Conservation (phyloP, 2,329 filamentous ascomycete species). For the Penicillium sp. region DNA sequence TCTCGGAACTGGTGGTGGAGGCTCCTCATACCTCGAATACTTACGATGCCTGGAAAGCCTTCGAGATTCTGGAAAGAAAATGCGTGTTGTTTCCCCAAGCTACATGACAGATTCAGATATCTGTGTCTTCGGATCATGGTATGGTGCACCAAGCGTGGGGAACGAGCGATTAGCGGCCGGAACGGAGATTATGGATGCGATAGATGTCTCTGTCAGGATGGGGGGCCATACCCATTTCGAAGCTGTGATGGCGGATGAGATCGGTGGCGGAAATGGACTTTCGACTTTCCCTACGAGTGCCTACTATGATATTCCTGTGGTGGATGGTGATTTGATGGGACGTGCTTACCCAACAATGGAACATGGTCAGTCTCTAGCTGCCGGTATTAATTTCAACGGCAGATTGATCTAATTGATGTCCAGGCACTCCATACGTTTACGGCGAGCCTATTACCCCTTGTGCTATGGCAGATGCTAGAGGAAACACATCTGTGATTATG, state of each 20-base stretch:
- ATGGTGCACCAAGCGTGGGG: background rate
- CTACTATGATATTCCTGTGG: constrained; percentile 39
- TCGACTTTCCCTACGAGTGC: constrained; percentile 28
- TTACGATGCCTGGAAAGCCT: background rate
- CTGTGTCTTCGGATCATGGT: background rate
- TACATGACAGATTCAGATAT: background rate
- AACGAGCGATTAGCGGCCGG: background rate
- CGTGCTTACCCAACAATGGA: constrained; percentile 42
- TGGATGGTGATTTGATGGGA: constrained; percentile 52
- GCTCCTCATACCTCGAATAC: constrained; percentile 27
- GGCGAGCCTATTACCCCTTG: background rate
- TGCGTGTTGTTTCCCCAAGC: background rate
- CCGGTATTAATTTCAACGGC: background rate
- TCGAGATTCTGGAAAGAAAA: background rate
- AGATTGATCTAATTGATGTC: background rate
- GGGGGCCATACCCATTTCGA: constrained; percentile 13
- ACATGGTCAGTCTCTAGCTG: constrained; percentile 10
- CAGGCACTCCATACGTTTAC: background rate
- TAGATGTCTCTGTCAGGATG: background rate
- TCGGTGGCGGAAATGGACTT: constrained; percentile 40
- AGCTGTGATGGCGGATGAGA: constrained; percentile 31
- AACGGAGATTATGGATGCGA: background rate
- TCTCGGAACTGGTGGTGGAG: constrained; percentile 43
- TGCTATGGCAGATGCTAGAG: background rate
- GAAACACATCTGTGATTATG: background rate